Conservation (phyloP, 805 yeast species). For the Tetrapisispora taiwanensis region DNA sequence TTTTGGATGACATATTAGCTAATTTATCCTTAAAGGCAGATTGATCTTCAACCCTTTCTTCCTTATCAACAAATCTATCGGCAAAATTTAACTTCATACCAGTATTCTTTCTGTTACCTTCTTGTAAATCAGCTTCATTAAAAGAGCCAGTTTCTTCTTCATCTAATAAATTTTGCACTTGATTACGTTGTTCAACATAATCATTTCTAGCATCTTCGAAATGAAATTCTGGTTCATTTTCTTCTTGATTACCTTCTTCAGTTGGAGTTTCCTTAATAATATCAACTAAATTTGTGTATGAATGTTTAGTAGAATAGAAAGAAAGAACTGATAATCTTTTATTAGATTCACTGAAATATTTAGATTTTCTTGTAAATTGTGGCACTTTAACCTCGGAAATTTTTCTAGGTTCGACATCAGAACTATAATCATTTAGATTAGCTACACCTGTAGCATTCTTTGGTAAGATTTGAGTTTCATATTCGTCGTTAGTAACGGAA, state of each 20-base stretch:
- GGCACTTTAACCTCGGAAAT: conserved; percentile 61
- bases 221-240: conserved; percentile 21
- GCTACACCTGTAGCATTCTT: conserved; percentile 21
- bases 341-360: conserved; percentile 48
- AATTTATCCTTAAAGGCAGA: conserved; percentile 10
- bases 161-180: background rate
- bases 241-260: conserved; percentile 1
- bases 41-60: conserved; percentile 1
- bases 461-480: conserved; percentile 19
- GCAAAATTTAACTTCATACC: conserved; percentile 30
- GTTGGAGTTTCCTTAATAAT: conserved; percentile 25
- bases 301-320: conserved; percentile 56
- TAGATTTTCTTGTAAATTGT: conserved; percentile 58
- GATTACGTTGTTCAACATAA: conserved; percentile 8
- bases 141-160: background rate
- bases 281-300: conserved; percentile 48
- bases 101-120: conserved; percentile 5
- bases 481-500: conserved; percentile 10
- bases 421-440: conserved; percentile 10
- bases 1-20: conserved; percentile 26
- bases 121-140: conserved; percentile 3
- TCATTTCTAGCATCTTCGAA: conserved; percentile 22
- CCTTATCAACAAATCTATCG: conserved; percentile 27
- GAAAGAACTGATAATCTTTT: conserved; percentile 66
- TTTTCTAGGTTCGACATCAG: conserved; percentile 34